Percentiles rank a stretch among this genome's conserved stretches.
phyloP scores from a whole-genome alignment of 2,329 filamentous ascomycete species.

The Truncatella angustata region DNA sequence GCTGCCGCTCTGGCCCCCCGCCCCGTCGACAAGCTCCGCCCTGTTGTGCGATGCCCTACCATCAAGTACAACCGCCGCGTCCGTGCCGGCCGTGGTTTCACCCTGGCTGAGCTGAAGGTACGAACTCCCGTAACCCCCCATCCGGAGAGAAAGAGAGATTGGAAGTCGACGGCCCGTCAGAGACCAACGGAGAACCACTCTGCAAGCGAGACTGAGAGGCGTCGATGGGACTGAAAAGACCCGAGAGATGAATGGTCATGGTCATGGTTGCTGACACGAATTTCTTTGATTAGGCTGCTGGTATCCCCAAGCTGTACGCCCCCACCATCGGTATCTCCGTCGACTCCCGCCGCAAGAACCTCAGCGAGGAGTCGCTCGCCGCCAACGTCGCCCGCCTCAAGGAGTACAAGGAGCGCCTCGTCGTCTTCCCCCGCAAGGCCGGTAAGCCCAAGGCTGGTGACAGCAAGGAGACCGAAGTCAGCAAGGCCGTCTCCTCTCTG shows the following conservation, averaged over 20 bases:
- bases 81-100: conserved; percentile 96
- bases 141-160: too few species aligned
- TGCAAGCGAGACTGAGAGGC: neutral
- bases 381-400: conserved; percentile 97
- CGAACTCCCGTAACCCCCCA: too few species aligned
- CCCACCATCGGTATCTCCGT: conserved; percentile 96
- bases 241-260: conserved; percentile 9
- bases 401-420: conserved; percentile 93
- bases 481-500: conserved; percentile 58
- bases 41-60: conserved; percentile 95
- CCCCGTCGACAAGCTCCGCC: conserved; percentile 94
- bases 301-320: conserved; percentile 90
- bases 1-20: conserved; percentile 92
- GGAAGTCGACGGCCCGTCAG: too few species aligned
- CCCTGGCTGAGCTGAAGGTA: conserved; percentile 97
- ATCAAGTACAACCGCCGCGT: conserved; percentile 99
- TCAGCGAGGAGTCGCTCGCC: conserved; percentile 91
- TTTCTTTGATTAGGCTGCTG: conserved; percentile 69
- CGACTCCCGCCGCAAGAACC: conserved; percentile 95
- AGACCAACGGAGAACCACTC: too few species aligned
- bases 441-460: conserved; percentile 94
- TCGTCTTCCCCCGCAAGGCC: conserved; percentile 94
- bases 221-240: neutral
- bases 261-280: conserved; percentile 1
- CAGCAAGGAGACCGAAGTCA: conserved; percentile 73